A percentile compares a stretch with the other conserved stretches of the same genome.
Evolutionary conservation across 1,284 basidiomycete species (phyloP).

Genomic region (Ceratobasidium sp.): DNA sequence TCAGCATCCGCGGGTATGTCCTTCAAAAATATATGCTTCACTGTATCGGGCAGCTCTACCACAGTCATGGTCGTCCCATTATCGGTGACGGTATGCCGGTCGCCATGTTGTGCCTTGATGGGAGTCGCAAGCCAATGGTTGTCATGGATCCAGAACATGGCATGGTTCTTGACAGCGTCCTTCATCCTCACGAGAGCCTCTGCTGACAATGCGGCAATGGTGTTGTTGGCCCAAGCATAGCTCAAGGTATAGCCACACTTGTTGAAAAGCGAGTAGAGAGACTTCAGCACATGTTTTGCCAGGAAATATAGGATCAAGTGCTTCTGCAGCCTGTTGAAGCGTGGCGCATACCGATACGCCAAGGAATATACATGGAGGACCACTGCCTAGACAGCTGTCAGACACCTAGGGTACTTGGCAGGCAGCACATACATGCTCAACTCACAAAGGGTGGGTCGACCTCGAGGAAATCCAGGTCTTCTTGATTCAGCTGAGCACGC

Average conservation of each 20-base stretch:
- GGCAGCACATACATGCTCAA: neutral
- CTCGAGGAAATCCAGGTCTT: too few relatives aligned
- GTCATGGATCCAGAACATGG: slow-evolving; percentile 10
- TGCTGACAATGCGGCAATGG: neutral
- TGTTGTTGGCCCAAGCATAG: neutral
- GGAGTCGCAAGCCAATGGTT: slow-evolving; percentile 13
- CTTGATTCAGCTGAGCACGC: neutral
- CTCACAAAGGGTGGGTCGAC: neutral
- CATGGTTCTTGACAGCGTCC: neutral
- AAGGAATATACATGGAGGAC: neutral
- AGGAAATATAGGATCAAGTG: neutral
- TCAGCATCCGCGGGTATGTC: neutral
- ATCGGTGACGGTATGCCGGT: slow-evolving; percentile 19
- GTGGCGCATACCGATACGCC: neutral
- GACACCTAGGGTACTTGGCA: too few relatives aligned
- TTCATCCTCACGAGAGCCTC: neutral
- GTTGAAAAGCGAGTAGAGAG: neutral
- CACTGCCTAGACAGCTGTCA: neutral
- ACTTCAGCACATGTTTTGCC: slow-evolving; percentile 8
- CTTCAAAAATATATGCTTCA: slow-evolving; percentile 9
- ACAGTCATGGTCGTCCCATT: slow-evolving; percentile 26
- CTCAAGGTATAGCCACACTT: neutral
- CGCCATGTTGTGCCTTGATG: slow-evolving; percentile 6
- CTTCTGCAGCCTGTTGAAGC: neutral
- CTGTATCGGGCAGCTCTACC: neutral